These are phyloP conservation scores for Leccinum broughii DNA, from an alignment of 768 basidiomycete genomes.

Conservation along the genomic window DNA sequence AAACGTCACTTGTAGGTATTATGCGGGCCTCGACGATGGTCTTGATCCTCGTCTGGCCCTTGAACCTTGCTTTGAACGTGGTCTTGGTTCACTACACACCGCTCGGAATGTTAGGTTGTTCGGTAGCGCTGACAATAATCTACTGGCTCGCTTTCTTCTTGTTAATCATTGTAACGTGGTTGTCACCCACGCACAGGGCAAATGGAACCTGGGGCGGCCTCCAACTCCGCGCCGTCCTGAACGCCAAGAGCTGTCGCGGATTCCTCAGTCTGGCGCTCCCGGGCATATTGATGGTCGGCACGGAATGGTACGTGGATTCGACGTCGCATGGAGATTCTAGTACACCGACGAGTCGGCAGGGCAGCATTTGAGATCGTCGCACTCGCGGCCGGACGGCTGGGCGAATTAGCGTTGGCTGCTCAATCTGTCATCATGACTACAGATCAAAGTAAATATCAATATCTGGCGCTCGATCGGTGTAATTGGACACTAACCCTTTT, in stretches of 20 bases:
- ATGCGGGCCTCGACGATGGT: conserved; percentile 71
- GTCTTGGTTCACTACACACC: conserved; percentile 62
- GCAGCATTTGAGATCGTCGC: conserved; percentile 83
- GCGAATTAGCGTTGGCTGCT: conserved; percentile 65
- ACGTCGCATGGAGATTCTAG: background rate
- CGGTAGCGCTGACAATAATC: conserved; percentile 64
- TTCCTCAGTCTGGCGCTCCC: conserved; percentile 74
- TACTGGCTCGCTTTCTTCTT: conserved; percentile 69
- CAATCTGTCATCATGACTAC: conserved; percentile 82
- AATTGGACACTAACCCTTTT: background rate
- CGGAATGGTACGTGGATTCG: conserved; percentile 60
- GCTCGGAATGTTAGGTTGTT: conserved; percentile 65
- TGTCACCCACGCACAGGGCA: conserved; percentile 51
- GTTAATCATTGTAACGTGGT: conserved; percentile 48
- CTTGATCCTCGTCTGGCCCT: conserved; percentile 59
- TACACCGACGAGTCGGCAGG: conserved; percentile 41
- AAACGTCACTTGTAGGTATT: conserved; percentile 49
- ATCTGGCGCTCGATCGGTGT: background rate
- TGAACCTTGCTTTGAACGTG: conserved; percentile 64
- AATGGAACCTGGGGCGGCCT: conserved; percentile 70
- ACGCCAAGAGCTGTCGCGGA: conserved; percentile 47
- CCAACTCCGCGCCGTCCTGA: conserved; percentile 44
- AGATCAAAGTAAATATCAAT: conserved; percentile 57
- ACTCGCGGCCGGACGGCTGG: conserved; percentile 70
- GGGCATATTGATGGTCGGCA: conserved; percentile 77